Evolutionary conservation across 768 basidiomycete genomes (phyloP), one percentile per base, ranked within the genome.

Genomic region (Amanita jacksonii): DNA sequence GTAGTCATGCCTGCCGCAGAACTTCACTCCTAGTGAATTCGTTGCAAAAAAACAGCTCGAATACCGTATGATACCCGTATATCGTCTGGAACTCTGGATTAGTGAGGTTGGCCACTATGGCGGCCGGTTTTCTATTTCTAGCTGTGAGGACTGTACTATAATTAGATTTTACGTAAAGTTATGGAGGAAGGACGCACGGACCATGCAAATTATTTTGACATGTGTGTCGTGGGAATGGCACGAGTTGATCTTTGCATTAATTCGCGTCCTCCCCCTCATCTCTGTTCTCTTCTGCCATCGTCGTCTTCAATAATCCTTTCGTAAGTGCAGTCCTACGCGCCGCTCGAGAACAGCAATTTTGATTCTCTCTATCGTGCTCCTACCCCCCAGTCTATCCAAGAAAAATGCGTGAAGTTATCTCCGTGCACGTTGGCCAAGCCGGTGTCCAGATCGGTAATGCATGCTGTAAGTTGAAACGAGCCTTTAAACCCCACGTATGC

Each of bases 391-490:
- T 28, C 39, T 38, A 38, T 30, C 35, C 24, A 41, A 41, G 25
- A n/a, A 35, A 46, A 47, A 89, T 89, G 86, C 84, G 86, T 74
- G 86, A 89, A 84, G 92, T 97, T 67, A 94, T 96, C 73, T 94
- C 90, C 54, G 76, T 97, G 62, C 91, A 97, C 69, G 93, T 98
- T 62, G 94, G 94, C 60, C 96, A 99, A 73, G 96, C 94, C 60
- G 92, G 91, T 81, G 85, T 88, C 56, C 88, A 91, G 73, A 87
- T 91, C 58, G 93, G 94, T 60, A 98, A 98, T 66, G 94, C 96
- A 61, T 99, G 92, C 70, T 96, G 94, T 90, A 69, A 74, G 88
- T 85, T 46, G 52, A 52, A 51, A 9, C 36, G 9, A 10, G n/a
- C 43, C 47, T 55, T 50, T 52, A 53, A 50, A 50, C 22, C 45